A percentile compares a stretch with the other conserved stretches of the same genome.
Conservation (phyloP, 2,329 filamentous ascomycete genomes). For the Emmonsiellopsis sp. region DNA sequence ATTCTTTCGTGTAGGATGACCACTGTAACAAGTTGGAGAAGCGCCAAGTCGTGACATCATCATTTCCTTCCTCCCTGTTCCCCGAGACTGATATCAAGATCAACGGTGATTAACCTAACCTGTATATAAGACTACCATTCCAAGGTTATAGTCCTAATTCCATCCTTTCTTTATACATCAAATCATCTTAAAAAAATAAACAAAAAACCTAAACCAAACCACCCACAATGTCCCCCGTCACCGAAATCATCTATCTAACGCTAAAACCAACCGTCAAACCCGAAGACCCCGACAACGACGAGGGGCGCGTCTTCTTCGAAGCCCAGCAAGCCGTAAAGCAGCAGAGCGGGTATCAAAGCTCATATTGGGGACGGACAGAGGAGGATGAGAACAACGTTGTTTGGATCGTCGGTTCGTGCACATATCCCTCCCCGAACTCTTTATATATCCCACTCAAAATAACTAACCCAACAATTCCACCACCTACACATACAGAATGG, state of each 20-base stretch:
- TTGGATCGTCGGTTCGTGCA: slow-evolving; percentile 27
- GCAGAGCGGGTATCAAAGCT: slow-evolving; percentile 25
- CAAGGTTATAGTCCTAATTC: no score
- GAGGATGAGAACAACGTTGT: slow-evolving; percentile 27
- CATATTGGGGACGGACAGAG: slow-evolving; percentile 27
- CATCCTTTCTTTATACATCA: background rate
- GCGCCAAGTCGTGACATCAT: background rate
- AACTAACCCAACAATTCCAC: background rate
- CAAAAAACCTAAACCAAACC: background rate
- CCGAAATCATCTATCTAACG: slow-evolving; percentile 29
- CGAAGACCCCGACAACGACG: slow-evolving; percentile 25
- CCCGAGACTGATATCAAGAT: background rate
- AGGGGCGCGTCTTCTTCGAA: slow-evolving; percentile 21
- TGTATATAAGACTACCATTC: background rate
- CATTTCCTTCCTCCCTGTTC: background rate
- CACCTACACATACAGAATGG: background rate
- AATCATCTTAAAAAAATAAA: background rate
- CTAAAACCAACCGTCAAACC: slow-evolving; percentile 27
- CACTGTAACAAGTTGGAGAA: background rate
- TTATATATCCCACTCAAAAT: background rate
- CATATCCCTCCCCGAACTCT: background rate
- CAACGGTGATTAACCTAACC: no score
- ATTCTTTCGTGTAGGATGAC: no score
- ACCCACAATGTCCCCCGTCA: slow-evolving; percentile 10
- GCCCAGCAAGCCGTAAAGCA: slow-evolving; percentile 21